Conservation (phyloP, 768 basidiomycete genomes). For the Amanita rubescens region DNA sequence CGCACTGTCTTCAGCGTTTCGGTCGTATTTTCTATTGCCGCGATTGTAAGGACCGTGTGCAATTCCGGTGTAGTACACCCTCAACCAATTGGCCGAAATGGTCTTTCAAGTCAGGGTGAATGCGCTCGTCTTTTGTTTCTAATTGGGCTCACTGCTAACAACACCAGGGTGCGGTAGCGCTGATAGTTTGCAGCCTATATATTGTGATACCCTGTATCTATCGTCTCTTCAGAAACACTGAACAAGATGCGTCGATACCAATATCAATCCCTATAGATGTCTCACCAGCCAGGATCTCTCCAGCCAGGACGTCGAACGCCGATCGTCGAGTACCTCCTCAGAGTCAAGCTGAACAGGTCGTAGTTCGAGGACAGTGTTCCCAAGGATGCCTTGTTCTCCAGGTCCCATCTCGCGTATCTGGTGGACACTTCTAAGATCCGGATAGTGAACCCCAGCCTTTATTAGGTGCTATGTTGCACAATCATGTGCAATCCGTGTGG, state of each 20-base stretch:
- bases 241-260: not conserved
- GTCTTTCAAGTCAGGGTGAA: constrained; percentile 15
- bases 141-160: not conserved
- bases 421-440: not conserved
- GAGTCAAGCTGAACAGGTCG: not conserved
- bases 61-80: too few relatives aligned
- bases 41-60: constrained; percentile 15
- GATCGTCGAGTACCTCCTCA: not conserved
- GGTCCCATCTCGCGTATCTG: not conserved
- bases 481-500: not conserved
- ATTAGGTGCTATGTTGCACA: not conserved
- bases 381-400: not conserved
- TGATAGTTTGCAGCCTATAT: constrained; percentile 18
- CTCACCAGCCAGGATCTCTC: too few relatives aligned
- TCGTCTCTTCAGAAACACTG: not conserved
- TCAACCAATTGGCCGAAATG: constrained; percentile 11
- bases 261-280: not conserved
- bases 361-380: not conserved
- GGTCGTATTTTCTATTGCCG: constrained; percentile 15
- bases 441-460: not conserved
- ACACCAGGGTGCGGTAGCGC: constrained; percentile 13
- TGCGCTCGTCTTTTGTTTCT: not conserved
- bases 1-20: constrained; percentile 19
- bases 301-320: not conserved
- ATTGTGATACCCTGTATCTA: constrained; percentile 12